phyloP scores from a whole-genome alignment of 768 basidiomycete genomes.

The Mycena venus region DNA sequence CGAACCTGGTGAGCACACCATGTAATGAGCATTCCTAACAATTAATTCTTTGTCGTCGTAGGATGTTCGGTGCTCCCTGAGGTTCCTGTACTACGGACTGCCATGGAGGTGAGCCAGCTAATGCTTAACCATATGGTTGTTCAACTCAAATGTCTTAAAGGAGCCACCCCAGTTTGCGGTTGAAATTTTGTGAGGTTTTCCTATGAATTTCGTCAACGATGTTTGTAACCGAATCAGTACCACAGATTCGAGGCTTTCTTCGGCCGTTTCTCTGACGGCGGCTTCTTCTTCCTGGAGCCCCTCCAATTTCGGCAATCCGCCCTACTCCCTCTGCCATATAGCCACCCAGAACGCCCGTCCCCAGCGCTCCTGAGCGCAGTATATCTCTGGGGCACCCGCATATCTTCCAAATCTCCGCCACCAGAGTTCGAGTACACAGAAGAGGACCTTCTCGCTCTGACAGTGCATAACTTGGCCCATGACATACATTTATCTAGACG shows the following conservation, averaged over 20 bases:
- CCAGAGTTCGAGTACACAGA: neutral
- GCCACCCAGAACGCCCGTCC: neutral
- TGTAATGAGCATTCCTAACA: neutral
- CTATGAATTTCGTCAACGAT: neutral
- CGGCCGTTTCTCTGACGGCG: neutral
- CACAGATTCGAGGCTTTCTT: neutral
- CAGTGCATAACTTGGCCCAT: neutral
- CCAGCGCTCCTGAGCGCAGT: neutral
- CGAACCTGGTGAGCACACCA: neutral
- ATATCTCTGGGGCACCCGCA: neutral
- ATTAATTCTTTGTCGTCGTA: neutral
- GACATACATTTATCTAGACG: neutral
- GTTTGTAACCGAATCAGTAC: neutral
- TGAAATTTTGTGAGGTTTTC: neutral
- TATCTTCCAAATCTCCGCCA: neutral
- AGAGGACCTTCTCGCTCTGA: neutral
- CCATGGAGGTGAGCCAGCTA: neutral
- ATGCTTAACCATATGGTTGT: neutral
- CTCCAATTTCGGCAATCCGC: neutral
- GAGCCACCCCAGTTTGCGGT: neutral
- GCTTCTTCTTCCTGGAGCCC: neutral
- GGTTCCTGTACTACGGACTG: neutral
- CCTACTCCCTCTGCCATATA: neutral
- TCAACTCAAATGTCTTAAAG: neutral
- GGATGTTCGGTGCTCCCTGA: neutral